Conservation (phyloP, 805 yeast species). For the Candida arabinofermentans region DNA sequence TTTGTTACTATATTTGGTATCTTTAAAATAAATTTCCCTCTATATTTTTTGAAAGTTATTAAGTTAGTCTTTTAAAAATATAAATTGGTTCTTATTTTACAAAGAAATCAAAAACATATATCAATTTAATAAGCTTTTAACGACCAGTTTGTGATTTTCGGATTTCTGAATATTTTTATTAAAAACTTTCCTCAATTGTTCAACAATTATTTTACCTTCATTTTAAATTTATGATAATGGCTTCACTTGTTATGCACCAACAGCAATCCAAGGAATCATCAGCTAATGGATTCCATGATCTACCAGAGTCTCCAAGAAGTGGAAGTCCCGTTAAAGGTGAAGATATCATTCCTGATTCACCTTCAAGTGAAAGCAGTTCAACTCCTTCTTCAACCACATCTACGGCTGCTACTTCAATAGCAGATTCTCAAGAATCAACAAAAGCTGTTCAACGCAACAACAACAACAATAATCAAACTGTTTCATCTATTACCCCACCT, state of each 20-base stretch:
- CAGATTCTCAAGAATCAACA: conserved; percentile 17
- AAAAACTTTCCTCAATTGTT: neutral
- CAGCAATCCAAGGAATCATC: neutral
- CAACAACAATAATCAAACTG: neutral
- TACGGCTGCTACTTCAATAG: conserved; percentile 27
- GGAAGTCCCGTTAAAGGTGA: conserved; percentile 6
- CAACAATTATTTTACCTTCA: neutral
- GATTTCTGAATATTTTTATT: conserved; percentile 7
- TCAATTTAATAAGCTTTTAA: conserved; percentile 13
- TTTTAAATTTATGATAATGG: neutral
- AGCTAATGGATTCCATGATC: neutral
- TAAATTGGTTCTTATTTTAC: neutral
- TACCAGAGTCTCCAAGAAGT: conserved; percentile 6
- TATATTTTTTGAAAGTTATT: conserved; percentile 8
- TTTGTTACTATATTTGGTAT: conserved; percentile 9
- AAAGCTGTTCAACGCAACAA: conserved; percentile 1
- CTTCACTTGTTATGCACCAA: neutral
- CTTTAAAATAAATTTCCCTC: no score
- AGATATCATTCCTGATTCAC: conserved; percentile 26
- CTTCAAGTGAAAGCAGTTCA: conserved; percentile 32
- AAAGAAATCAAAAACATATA: neutral
- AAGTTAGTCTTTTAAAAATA: conserved; percentile 8
- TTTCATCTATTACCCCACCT: conserved; percentile 1
- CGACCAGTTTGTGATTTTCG: conserved; percentile 24
- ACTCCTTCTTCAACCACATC: conserved; percentile 41